phyloP scores from a whole-genome alignment of 257 asterid species.

The Ligustrum vulgare region DNA sequence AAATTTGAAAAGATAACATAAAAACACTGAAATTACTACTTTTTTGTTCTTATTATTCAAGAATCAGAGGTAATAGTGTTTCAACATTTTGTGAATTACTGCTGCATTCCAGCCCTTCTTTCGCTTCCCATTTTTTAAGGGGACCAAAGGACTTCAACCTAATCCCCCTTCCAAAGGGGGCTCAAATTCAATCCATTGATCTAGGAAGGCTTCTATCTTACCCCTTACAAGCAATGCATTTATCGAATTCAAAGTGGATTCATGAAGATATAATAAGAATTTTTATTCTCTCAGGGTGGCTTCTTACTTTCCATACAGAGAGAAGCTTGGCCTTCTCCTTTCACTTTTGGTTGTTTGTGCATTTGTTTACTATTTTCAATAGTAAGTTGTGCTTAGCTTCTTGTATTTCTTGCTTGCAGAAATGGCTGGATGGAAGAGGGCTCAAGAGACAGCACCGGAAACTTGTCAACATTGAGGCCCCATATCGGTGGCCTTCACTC shows the following conservation, averaged over 20 bases:
- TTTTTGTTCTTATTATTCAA: too few relatives aligned
- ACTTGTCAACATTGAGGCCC: constrained; percentile 52
- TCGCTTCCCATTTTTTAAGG: background rate
- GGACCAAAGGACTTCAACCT: constrained; percentile 22
- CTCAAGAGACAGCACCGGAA: constrained; percentile 52
- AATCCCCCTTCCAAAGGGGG: background rate
- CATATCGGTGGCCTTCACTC: constrained; percentile 78
- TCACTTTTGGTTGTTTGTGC: background rate
- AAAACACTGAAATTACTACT: too few relatives aligned
- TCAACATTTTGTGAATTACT: background rate
- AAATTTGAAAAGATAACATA: background rate
- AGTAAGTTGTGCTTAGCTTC: constrained; percentile 9
- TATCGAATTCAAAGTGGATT: too few relatives aligned
- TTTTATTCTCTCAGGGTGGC: too few relatives aligned
- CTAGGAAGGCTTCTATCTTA: constrained; percentile 1
- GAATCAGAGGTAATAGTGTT: background rate
- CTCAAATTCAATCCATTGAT: constrained; percentile 1
- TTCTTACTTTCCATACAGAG: too few relatives aligned
- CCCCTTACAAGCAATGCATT: too few relatives aligned
- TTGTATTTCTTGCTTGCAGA: constrained; percentile 43
- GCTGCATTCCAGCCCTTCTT: background rate
- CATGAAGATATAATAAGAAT: too few relatives aligned
- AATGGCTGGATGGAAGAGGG: constrained; percentile 55
- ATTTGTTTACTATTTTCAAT: background rate
- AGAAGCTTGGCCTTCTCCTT: background rate